phyloP scores from a whole-genome alignment of 192 early-diverging fungal species.

The Podila epicladia region DNA sequence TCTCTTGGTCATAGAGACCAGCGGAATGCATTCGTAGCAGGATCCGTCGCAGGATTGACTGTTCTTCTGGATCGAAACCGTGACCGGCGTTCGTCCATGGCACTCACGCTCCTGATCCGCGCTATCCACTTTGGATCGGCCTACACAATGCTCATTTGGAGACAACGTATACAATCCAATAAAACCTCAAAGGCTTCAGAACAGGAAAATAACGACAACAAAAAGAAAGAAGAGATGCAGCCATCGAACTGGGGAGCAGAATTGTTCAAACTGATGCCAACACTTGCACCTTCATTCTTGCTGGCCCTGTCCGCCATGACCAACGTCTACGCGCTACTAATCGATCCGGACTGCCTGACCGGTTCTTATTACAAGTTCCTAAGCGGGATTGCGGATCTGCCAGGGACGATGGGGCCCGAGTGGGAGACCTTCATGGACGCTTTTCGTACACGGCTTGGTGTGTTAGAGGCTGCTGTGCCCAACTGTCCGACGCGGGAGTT shows the following conservation, averaged over 20 bases:
- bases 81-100: conserved; percentile 67
- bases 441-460: conserved; percentile 24
- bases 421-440: conserved; percentile 44
- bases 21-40: conserved; percentile 69
- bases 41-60: conserved; percentile 67
- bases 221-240: no score
- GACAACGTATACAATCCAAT: no score
- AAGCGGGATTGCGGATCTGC: conserved; percentile 53
- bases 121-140: conserved; percentile 68
- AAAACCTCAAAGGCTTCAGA: conserved; percentile 29
- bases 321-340: conserved; percentile 60
- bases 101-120: conserved; percentile 70
- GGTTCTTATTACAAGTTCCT: conserved; percentile 66
- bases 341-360: conserved; percentile 65
- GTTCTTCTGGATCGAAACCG: conserved; percentile 69
- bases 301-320: conserved; percentile 58
- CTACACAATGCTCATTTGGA: conserved; percentile 70
- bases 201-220: conserved; percentile 13
- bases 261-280: conserved; percentile 49
- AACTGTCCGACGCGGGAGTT: conserved; percentile 19
- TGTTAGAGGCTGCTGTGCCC: conserved; percentile 12
- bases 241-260: conserved; percentile 51
- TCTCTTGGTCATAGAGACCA: no score
- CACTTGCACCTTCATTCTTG: conserved; percentile 48
- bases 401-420: conserved; percentile 53